A percentile compares a stretch with the other conserved stretches of the same genome.
Evolutionary conservation across 2,329 filamentous ascomycete genomes (phyloP).

Genomic region (Cadophora sp.): DNA sequence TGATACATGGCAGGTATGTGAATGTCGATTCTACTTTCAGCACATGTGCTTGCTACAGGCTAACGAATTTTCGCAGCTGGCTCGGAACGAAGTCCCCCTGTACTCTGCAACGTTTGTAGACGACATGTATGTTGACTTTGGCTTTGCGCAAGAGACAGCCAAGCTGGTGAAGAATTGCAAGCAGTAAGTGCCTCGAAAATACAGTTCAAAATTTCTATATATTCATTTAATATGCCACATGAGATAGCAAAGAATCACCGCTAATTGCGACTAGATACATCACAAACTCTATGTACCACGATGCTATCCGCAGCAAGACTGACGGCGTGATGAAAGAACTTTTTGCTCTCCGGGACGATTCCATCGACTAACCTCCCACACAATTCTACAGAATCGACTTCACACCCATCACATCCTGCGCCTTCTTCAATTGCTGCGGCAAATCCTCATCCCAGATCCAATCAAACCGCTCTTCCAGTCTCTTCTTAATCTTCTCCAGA

Average conservation of each 20-base stretch:
- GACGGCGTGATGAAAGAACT: constrained; percentile 80
- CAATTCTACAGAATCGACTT: constrained; percentile 23
- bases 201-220: neutral
- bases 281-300: constrained; percentile 88
- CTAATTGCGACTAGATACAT: constrained; percentile 57
- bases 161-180: constrained; percentile 76
- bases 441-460: constrained; percentile 49
- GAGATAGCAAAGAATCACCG: neutral
- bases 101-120: constrained; percentile 85
- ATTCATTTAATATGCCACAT: neutral
- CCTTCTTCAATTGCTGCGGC: constrained; percentile 46
- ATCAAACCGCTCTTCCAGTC: constrained; percentile 43
- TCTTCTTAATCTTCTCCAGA: constrained; percentile 46
- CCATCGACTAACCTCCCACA: constrained; percentile 55
- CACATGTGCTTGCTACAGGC: neutral
- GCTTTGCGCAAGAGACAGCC: constrained; percentile 76
- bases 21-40: neutral
- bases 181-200: constrained; percentile 48
- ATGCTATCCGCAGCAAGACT: constrained; percentile 74
- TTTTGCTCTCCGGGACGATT: constrained; percentile 77
- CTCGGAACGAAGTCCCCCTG: constrained; percentile 80
- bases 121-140: constrained; percentile 91
- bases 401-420: constrained; percentile 45
- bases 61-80: constrained; percentile 51
- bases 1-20: constrained; percentile 63